Conservation (phyloP, 2,329 filamentous ascomycete species). For the Cordyceps pruinosa region DNA sequence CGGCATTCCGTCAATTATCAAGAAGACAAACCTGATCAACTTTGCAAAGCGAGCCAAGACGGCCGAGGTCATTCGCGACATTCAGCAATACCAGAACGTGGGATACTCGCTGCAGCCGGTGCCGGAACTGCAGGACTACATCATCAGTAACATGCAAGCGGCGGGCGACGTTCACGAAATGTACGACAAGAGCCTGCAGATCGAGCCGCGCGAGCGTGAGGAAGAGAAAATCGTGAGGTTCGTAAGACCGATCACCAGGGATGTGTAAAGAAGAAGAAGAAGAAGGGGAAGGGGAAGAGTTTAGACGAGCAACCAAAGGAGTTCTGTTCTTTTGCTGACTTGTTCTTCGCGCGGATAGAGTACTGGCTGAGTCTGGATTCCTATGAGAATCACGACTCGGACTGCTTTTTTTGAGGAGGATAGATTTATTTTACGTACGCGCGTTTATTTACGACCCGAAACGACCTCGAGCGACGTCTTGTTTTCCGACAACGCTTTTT, state of each 20-base stretch:
- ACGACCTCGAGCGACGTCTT: constrained; percentile 1
- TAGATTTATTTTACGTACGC: constrained; percentile 8
- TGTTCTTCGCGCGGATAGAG: constrained; percentile 32
- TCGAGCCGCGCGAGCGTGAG: constrained; percentile 92
- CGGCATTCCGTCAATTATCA: constrained; percentile 91
- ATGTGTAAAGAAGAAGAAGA: not conserved
- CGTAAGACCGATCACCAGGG: constrained; percentile 25
- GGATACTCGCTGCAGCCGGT: constrained; percentile 90
- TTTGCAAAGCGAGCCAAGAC: constrained; percentile 98
- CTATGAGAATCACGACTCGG: constrained; percentile 33
- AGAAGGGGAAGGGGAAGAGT: no score
- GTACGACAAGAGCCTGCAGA: constrained; percentile 92
- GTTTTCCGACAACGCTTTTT: not conserved
- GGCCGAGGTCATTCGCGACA: constrained; percentile 95
- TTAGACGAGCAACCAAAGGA: not conserved
- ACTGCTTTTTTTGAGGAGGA: not conserved
- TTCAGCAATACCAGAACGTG: constrained; percentile 97
- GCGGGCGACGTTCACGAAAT: constrained; percentile 97
- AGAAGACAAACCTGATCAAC: constrained; percentile 95
- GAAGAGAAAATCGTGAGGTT: constrained; percentile 99
- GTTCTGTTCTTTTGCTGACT: constrained; percentile 10
- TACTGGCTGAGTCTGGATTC: constrained; percentile 55
- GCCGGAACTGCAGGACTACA: constrained; percentile 90
- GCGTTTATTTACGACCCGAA: constrained; percentile 9
- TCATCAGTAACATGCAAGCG: constrained; percentile 90